Evolutionary conservation across 371 early-diverging fungal genomes (phyloP).

Genomic region (Paramicrosporidium saccamoebae): DNA sequence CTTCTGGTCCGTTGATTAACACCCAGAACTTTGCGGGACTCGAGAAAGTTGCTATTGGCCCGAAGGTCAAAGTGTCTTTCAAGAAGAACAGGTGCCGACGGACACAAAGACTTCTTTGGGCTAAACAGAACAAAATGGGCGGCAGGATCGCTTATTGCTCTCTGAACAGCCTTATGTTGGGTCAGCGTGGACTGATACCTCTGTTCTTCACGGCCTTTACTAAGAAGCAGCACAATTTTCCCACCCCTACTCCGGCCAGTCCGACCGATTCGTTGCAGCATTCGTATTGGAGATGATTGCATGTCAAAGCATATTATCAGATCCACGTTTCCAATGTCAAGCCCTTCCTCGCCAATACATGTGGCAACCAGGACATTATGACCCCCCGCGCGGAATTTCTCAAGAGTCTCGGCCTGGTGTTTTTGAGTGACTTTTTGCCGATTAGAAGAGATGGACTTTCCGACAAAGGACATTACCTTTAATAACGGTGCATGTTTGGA

Average conservation of each 20-base stretch:
- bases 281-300: conserved; percentile 20
- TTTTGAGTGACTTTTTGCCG: conserved; percentile 34
- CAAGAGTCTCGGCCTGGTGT: conserved; percentile 33
- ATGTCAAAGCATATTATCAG: conserved; percentile 68
- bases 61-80: too few species aligned
- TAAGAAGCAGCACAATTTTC: conserved; percentile 31
- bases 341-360: conserved; percentile 78
- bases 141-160: too few species aligned
- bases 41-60: too few species aligned
- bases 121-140: too few species aligned
- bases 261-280: conserved; percentile 74
- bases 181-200: conserved; percentile 14
- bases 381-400: conserved; percentile 23
- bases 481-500: conserved; percentile 23
- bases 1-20: too few species aligned
- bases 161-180: conserved; percentile 11
- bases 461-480: conserved; percentile 35
- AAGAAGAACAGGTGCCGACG: too few species aligned
- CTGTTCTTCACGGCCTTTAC: conserved; percentile 40
- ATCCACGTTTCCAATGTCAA: conserved; percentile 88
- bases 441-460: conserved; percentile 23
- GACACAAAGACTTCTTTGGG: too few species aligned
- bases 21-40: too few species aligned
- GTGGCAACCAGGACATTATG: conserved; percentile 63
- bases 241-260: conserved; percentile 73